phyloP scores from a whole-genome alignment of 805 yeast genomes.

The Candida sphagnicola region DNA sequence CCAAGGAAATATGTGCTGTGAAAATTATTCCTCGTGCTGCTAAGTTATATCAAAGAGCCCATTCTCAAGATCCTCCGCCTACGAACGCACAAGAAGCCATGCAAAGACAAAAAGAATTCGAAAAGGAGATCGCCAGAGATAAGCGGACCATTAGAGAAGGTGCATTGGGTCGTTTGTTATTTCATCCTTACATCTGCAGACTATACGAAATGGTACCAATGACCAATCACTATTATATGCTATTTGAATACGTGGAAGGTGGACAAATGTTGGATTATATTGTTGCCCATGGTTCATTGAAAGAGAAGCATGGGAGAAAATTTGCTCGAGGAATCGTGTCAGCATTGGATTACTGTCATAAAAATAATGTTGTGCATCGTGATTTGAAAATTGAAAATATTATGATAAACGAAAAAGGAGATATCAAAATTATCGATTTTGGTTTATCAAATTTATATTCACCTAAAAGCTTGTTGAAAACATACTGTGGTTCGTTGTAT shows the following conservation, averaged over 20 bases:
- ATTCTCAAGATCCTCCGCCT: slow-evolving; percentile 65
- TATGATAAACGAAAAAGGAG: slow-evolving; percentile 90
- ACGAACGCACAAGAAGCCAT: slow-evolving; percentile 52
- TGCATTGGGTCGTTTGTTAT: slow-evolving; percentile 81
- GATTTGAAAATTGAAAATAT: slow-evolving; percentile 96
- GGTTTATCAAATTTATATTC: slow-evolving; percentile 89
- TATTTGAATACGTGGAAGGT: slow-evolving; percentile 94
- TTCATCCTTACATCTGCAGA: slow-evolving; percentile 90
- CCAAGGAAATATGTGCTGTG: slow-evolving; percentile 83
- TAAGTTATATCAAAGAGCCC: slow-evolving; percentile 67
- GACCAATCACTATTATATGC: slow-evolving; percentile 96
- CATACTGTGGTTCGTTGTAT: slow-evolving; percentile 95
- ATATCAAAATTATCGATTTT: slow-evolving; percentile 92
- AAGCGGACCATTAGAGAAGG: slow-evolving; percentile 93
- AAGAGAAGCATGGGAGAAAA: slow-evolving; percentile 90
- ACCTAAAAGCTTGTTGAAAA: slow-evolving; percentile 66
- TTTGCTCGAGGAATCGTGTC: slow-evolving; percentile 94
- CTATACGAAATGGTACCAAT: slow-evolving; percentile 91
- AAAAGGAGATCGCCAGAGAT: slow-evolving; percentile 85
- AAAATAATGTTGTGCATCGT: slow-evolving; percentile 92
- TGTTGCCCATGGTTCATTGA: slow-evolving; percentile 90
- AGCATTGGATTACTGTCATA: slow-evolving; percentile 90
- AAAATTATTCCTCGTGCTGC: slow-evolving; percentile 92
- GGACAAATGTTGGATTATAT: slow-evolving; percentile 97
- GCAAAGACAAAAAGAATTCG: slow-evolving; percentile 65